Percentiles rank a stretch among this genome's conserved stretches.
These are phyloP conservation scores for Eucalyptus pauciflora DNA, from an alignment of 345 rosid genomes.

Conservation along the genomic window DNA sequence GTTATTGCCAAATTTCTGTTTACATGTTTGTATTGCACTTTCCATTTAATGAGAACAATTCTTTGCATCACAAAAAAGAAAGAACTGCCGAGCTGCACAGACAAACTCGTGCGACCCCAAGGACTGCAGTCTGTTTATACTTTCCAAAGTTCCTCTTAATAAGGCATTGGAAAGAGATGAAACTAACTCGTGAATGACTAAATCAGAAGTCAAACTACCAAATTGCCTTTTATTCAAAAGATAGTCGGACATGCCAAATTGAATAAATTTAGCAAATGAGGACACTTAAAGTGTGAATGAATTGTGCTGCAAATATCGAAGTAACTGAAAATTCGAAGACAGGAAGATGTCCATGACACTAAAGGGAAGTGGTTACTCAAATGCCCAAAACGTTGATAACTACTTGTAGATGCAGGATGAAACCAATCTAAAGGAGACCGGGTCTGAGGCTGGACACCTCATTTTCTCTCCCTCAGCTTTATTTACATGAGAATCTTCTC, in stretches of 20 bases:
- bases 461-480: background rate
- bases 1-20: background rate
- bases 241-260: background rate
- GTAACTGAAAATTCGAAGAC: background rate
- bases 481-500: background rate
- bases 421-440: background rate
- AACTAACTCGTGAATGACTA: background rate
- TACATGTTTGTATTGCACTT: background rate
- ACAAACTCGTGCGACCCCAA: background rate
- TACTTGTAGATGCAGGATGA: background rate
- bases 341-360: background rate
- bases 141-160: background rate
- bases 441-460: background rate
- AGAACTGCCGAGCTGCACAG: rapidly evolving
- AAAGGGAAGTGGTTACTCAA: too few species aligned
- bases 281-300: background rate
- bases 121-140: background rate
- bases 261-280: background rate
- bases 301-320: background rate
- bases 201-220: background rate
- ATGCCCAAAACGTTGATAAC: too few species aligned
- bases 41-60: background rate
- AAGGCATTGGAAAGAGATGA: background rate
- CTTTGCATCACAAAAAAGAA: background rate
- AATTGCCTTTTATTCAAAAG: background rate